Conservation (phyloP, 345 rosid species). For the Eucalyptus virginea region DNA sequence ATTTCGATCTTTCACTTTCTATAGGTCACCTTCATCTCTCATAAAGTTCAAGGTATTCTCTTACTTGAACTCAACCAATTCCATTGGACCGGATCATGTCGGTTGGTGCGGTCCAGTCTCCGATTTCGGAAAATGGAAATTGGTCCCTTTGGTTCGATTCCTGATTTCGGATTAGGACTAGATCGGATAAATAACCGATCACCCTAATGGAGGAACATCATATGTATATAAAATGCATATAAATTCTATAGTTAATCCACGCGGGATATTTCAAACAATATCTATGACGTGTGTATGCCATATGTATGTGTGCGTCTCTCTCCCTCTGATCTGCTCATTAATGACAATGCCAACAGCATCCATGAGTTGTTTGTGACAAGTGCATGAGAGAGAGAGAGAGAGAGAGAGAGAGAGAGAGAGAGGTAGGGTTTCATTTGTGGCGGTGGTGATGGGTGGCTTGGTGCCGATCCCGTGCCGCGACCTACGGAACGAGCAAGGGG, state of each 20-base stretch:
- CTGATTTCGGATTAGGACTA: accelerated
- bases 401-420: not conserved
- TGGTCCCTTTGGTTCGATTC: accelerated
- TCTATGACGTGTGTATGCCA: not conserved
- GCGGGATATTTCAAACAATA: not conserved
- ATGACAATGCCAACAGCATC: not conserved
- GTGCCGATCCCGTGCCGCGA: not conserved
- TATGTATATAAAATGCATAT: not conserved
- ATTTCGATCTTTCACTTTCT: no score
- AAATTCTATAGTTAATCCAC: not conserved
- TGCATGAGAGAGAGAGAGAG: not conserved
- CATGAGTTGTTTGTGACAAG: not conserved
- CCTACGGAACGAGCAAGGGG: not conserved
- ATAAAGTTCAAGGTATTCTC: not conserved
- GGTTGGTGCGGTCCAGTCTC: accelerated
- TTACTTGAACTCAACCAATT: no score
- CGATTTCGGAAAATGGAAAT: not conserved
- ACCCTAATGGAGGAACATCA: not conserved
- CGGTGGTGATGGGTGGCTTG: not conserved
- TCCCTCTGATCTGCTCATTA: not conserved
- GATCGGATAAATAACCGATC: accelerated
- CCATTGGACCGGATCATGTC: accelerated
- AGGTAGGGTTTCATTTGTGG: not conserved
- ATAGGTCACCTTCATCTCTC: not conserved
- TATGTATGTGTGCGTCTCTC: not conserved